Percentiles rank a stretch among this genome's conserved stretches.
Evolutionary conservation across 176 grass and related monocot genomes (phyloP).

Genomic region (Chloris gayana): DNA sequence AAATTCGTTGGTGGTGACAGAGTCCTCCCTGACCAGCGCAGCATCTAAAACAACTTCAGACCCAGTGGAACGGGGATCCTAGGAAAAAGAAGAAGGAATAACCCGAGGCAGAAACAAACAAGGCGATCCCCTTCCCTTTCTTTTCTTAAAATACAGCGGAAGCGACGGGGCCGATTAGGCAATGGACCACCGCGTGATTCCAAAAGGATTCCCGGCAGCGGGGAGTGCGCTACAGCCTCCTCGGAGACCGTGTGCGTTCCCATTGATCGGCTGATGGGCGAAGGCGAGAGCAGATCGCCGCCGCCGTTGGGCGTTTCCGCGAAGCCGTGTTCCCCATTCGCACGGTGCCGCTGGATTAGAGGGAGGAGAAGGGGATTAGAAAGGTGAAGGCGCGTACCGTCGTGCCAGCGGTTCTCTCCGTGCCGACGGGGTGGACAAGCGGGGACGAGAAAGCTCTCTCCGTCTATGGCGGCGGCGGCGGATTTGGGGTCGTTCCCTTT

Average conservation of each 20-base stretch:
- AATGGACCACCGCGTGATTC: background rate
- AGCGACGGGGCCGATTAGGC: background rate
- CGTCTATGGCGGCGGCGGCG: background rate
- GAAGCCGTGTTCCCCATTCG: background rate
- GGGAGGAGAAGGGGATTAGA: too few relatives aligned
- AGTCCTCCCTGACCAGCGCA: background rate
- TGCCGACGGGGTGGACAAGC: background rate
- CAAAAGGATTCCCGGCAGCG: background rate
- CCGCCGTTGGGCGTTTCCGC: too few relatives aligned
- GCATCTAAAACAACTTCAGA: background rate
- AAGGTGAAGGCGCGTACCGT: background rate
- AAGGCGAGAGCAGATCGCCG: background rate
- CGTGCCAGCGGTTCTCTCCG: too few relatives aligned
- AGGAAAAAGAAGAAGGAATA: background rate
- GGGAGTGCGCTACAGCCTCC: background rate
- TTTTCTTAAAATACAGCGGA: background rate
- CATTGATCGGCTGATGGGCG: background rate
- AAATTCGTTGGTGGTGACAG: too few relatives aligned
- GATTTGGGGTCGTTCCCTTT: too few relatives aligned
- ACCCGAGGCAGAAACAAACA: background rate
- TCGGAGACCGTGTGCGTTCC: too few relatives aligned
- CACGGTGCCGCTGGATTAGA: background rate
- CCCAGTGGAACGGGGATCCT: constrained; percentile 4
- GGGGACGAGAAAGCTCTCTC: background rate
- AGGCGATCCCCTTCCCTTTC: background rate